A percentile compares a stretch with the other conserved stretches of the same genome.
These are phyloP conservation scores for Kregervanrija pseudodelftensis DNA, from an alignment of 805 yeast species.

Conservation along the genomic window DNA sequence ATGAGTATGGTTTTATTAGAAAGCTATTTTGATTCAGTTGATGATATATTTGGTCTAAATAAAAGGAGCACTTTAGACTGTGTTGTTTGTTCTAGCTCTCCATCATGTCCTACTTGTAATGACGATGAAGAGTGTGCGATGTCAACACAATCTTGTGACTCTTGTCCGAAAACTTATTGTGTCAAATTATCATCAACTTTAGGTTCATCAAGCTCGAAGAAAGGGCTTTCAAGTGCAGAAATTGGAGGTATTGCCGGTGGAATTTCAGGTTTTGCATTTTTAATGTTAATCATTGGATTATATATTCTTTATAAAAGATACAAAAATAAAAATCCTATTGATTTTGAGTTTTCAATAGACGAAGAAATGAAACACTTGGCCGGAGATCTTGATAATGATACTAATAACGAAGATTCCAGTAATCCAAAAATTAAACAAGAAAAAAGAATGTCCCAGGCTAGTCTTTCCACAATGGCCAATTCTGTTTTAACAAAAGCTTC, in stretches of 20 bases:
- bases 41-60: no score
- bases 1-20: no score
- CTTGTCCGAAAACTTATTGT: conserved; percentile 54
- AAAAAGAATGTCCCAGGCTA: conserved; percentile 24
- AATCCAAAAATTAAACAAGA: conserved; percentile 16
- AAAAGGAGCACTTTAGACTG: conserved; percentile 11
- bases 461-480: conserved; percentile 38
- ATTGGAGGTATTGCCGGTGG: conserved; percentile 69
- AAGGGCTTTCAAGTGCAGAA: conserved; percentile 17
- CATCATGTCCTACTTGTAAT: conserved; percentile 49
- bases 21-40: no score
- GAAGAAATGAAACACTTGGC: conserved; percentile 8
- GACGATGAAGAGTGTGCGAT: conserved; percentile 46
- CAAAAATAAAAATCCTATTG: conserved; percentile 28
- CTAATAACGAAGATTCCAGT: conserved; percentile 16
- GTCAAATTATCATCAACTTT: conserved; percentile 20
- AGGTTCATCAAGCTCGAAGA: conserved; percentile 9
- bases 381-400: conserved; percentile 23
- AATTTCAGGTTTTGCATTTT: conserved; percentile 51
- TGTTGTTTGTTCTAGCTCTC: conserved; percentile 27
- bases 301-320: conserved; percentile 38
- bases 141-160: conserved; percentile 47
- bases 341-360: conserved; percentile 12
- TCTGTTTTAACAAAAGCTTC: conserved; percentile 74
- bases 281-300: conserved; percentile 31